Evolutionary conservation across 345 rosid species (phyloP).

Genomic region (Cochlearia excelsa): DNA sequence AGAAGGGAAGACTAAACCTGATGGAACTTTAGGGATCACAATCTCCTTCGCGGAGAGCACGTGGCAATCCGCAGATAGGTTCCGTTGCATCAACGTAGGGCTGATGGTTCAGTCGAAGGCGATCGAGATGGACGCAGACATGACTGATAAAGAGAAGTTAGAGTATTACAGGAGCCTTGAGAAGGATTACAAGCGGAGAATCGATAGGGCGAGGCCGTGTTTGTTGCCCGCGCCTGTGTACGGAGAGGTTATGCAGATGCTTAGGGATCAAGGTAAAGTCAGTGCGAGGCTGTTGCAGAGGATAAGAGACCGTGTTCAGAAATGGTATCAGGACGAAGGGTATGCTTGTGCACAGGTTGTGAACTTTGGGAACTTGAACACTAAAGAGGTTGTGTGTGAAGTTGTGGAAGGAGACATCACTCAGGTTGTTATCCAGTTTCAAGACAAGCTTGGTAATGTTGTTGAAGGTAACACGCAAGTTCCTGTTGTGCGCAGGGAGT

Average conservation of each 20-base stretch:
- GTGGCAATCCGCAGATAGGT: conserved; percentile 86
- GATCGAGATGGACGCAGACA: conserved; percentile 81
- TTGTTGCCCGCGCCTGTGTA: conserved; percentile 55
- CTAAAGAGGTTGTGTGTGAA: conserved; percentile 96
- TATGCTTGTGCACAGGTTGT: conserved; percentile 97
- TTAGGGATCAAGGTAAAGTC: conserved; percentile 76
- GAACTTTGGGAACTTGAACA: conserved; percentile 92
- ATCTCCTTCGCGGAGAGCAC: conserved; percentile 85
- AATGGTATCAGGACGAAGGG: conserved; percentile 96
- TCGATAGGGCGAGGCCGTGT: conserved; percentile 77
- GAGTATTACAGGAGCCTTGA: conserved; percentile 80
- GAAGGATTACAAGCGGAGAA: conserved; percentile 87
- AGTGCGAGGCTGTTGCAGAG: conserved; percentile 90
- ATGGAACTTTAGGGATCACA: conserved; percentile 64
- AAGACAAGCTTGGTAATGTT: conserved; percentile 92
- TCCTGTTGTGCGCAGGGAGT: conserved; percentile 75
- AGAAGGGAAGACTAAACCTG: conserved; percentile 79
- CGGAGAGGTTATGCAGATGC: conserved; percentile 67
- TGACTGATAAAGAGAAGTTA: conserved; percentile 94
- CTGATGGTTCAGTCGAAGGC: conserved; percentile 81
- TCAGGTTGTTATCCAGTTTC: conserved; percentile 74
- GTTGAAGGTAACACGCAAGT: conserved; percentile 89
- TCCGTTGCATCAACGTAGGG: conserved; percentile 89
- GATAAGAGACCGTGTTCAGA: conserved; percentile 91
- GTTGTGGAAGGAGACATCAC: conserved; percentile 97